Conservation (phyloP, 345 rosid species). For the Schrenkiella parvula region DNA sequence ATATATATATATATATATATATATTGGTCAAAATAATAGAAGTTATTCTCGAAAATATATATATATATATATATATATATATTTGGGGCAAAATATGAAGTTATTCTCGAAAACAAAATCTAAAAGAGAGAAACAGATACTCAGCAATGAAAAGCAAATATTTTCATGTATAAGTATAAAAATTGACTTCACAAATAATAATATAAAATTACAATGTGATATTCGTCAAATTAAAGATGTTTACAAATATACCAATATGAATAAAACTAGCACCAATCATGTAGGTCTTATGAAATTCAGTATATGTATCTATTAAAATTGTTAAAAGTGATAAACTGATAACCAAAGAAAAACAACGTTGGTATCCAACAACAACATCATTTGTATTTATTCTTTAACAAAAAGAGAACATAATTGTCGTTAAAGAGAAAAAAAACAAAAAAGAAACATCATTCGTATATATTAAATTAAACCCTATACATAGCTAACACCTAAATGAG, state of each 20-base stretch:
- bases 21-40: no score
- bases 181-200: not conserved
- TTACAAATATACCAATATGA: not conserved
- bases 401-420: not conserved
- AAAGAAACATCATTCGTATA: not conserved
- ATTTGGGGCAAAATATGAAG: no score
- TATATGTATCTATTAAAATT: not conserved
- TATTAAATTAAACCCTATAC: not conserved
- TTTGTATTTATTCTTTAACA: not conserved
- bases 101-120: no score
- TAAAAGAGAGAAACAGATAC: no score
- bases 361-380: not conserved
- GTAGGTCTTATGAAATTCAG: no score
- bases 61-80: no score
- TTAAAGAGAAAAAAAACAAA: not conserved
- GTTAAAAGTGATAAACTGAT: not conserved
- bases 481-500: slow-evolving; percentile 15
- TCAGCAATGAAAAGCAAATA: no score
- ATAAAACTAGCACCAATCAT: not conserved
- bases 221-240: not conserved
- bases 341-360: not conserved
- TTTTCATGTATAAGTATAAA: not conserved
- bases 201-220: not conserved
- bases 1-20: no score
- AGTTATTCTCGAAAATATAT: no score